phyloP scores from a whole-genome alignment of 306 rosid genomes.

The Glycyrrhiza uralensis region DNA sequence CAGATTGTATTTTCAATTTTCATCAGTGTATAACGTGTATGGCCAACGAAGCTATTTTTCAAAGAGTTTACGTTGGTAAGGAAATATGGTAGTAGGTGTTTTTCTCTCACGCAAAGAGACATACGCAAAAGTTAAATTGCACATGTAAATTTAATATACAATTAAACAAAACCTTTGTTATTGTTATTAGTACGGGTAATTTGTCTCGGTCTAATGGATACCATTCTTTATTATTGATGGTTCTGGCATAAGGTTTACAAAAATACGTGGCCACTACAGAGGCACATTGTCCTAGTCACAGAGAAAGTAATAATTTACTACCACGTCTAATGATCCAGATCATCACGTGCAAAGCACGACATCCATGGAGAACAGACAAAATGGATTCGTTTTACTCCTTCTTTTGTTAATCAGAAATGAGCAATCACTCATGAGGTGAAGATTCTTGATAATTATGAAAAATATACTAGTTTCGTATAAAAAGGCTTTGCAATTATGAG shows the following conservation, averaged over 20 bases:
- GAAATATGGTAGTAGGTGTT: background rate
- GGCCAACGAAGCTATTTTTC: background rate
- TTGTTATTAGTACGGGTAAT: conserved; percentile 15
- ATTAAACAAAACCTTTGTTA: background rate
- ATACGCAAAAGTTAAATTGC: conserved; percentile 13
- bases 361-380: conserved; percentile 49
- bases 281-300: conserved; percentile 48
- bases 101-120: background rate
- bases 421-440: conserved; percentile 32
- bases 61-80: background rate
- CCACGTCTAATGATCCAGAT: conserved; percentile 36
- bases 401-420: conserved; percentile 38
- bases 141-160: conserved; percentile 14
- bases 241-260: conserved; percentile 11
- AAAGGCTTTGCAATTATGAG: conserved; percentile 29
- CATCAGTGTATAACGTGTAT: background rate
- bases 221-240: background rate
- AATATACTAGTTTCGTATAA: conserved; percentile 6
- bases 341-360: conserved; percentile 72
- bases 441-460: conserved; percentile 34
- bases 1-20: conserved; percentile 8
- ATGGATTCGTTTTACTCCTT: conserved; percentile 18
- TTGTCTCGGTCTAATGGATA: conserved; percentile 25
- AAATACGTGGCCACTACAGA: conserved; percentile 23
- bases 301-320: conserved; percentile 31